Evolutionary conservation across 1,284 basidiomycete genomes (phyloP).

Genomic region (Ceratobasidium sp.): DNA sequence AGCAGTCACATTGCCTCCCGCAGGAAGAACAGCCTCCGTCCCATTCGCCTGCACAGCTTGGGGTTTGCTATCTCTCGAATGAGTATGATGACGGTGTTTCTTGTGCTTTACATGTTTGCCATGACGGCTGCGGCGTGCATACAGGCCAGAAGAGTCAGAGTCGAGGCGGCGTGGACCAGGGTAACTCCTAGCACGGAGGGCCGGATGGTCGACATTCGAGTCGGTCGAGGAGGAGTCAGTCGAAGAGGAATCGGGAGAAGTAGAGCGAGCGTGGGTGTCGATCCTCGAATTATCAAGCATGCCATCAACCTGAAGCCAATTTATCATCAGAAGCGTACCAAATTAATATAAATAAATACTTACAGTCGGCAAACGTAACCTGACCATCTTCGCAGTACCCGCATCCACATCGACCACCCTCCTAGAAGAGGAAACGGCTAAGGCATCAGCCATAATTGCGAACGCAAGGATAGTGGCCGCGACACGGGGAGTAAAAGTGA

Average conservation of each 20-base stretch:
- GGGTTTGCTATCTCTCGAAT: too few species aligned
- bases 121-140: too few species aligned
- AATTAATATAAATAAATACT: neutral
- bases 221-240: neutral
- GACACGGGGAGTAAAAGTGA: neutral
- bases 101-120: neutral
- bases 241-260: neutral
- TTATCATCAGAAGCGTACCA: too few species aligned
- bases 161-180: conserved; percentile 4
- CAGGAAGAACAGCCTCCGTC: neutral
- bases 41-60: too few species aligned
- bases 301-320: neutral
- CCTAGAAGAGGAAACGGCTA: neutral
- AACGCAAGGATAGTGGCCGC: neutral
- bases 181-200: neutral
- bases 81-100: neutral
- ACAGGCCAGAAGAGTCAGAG: neutral
- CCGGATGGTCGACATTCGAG: neutral
- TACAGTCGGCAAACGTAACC: too few species aligned
- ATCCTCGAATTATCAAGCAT: neutral
- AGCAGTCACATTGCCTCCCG: too few species aligned
- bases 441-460: neutral
- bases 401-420: too few species aligned
- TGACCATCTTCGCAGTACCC: too few species aligned
- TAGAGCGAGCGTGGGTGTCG: neutral